Evolutionary conservation across 2,329 filamentous ascomycete species (phyloP), one percentile per base, ranked within the genome.

Genomic region (Domatiomyces globalis): DNA sequence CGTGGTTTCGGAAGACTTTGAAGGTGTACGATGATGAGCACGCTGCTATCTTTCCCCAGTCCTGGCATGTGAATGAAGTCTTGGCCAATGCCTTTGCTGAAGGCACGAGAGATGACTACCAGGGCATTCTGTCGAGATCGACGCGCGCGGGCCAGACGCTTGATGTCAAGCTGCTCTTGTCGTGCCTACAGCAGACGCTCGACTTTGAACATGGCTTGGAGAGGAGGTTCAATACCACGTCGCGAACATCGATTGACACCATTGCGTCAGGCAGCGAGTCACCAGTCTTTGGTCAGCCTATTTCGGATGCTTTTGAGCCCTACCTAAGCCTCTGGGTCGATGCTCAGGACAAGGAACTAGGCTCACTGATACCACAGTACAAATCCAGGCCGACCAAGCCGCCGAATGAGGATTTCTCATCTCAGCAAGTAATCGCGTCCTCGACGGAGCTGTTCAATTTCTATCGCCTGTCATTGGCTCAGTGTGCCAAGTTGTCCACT

Each of bases 291-390:
- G 84, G 86, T 51, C 87, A 94, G 51, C 83, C 87, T 3, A 95
- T 98, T 54, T 96, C 92, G 0, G 87, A 94, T 56, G 92, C 92
- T 0, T 98, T 98, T 63, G 92, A 96, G 68, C 92, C 92, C 1
- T 98, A 96, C 66, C 76, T 98, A 58, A 95, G 87, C 64, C 72
- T 98, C 3, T 98, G 92, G 92, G 88, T 98, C 1, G 90, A 96
- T 54, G 90, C 87, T 8, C 92, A 96, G 67, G 90, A 95, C 67
- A 90, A 82, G 61, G 84, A 94, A 61, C 74, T 96, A 52, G 84
- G 87, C 5, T 69, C 74, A 6, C 80, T 96, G 69, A 86, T 98
- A 57, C 88, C 88, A 0, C 87, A 81, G 65, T 96, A 96, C 68
- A 86, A 85, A 58, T 79, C 77, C 54, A 87, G 95, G 60, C 84